Percentiles rank a stretch among this genome's conserved stretches.
Evolutionary conservation across 2,329 filamentous ascomycete genomes (phyloP).

Genomic region (Sphaerostilbella broomeana): DNA sequence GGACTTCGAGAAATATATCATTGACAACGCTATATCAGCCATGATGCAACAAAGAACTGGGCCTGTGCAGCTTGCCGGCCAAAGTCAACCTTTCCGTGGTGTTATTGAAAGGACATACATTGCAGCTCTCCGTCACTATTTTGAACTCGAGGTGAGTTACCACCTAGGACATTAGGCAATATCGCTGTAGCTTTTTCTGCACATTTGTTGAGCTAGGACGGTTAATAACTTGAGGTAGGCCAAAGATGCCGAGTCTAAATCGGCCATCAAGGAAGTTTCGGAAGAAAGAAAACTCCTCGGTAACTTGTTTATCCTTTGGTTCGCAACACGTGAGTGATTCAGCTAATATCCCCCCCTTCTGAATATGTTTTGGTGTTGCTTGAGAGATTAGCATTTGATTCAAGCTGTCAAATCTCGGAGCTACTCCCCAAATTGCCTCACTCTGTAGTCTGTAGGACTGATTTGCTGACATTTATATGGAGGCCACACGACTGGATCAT

Average conservation of each 20-base stretch:
- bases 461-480: too few relatives aligned
- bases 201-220: not conserved
- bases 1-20: constrained; percentile 32
- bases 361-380: too few relatives aligned
- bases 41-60: constrained; percentile 21
- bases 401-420: too few relatives aligned
- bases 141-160: constrained; percentile 19
- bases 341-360: not conserved
- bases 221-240: not conserved
- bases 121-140: constrained; percentile 18
- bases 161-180: not conserved
- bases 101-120: constrained; percentile 20
- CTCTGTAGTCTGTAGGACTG: too few relatives aligned
- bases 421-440: too few relatives aligned
- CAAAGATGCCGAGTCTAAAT: not conserved
- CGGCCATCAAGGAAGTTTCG: constrained; percentile 7
- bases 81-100: constrained; percentile 2
- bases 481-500: constrained; percentile 42
- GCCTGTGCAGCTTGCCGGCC: not conserved
- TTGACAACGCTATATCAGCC: constrained; percentile 21
- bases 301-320: constrained; percentile 39
- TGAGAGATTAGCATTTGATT: too few relatives aligned
- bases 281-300: constrained; percentile 28
- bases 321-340: constrained; percentile 37
- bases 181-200: not conserved